phyloP scores from a whole-genome alignment of 805 yeast genomes.

The Sporopachydermia lactativora region DNA sequence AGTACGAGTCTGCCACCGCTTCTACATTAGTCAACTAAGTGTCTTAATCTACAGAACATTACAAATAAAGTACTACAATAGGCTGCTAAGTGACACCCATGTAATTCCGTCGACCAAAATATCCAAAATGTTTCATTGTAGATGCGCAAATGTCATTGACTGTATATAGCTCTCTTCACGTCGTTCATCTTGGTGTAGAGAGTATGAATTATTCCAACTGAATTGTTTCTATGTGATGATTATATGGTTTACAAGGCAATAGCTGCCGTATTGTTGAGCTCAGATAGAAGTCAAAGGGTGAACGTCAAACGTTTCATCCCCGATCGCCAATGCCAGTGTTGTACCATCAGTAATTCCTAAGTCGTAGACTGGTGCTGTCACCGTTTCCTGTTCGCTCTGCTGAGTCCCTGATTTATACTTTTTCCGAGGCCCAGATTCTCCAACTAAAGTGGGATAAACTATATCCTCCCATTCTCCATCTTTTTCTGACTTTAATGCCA shows the following conservation, averaged over 20 bases:
- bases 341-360: slow-evolving; percentile 16
- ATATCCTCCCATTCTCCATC: background rate
- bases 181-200: too few species aligned
- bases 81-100: too few species aligned
- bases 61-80: too few species aligned
- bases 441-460: background rate
- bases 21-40: slow-evolving; percentile 97
- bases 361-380: background rate
- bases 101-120: too few species aligned
- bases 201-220: too few species aligned
- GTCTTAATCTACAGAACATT: too few species aligned
- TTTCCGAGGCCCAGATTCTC: background rate
- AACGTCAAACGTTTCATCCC: background rate
- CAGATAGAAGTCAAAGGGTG: background rate
- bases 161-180: too few species aligned
- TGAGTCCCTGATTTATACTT: slow-evolving; percentile 1
- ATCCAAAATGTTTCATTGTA: too few species aligned
- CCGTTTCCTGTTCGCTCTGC: background rate
- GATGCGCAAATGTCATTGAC: too few species aligned
- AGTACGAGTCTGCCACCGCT: slow-evolving; percentile 99
- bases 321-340: slow-evolving; percentile 9
- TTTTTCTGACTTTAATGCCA: background rate
- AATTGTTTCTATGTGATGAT: too few species aligned
- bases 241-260: too few species aligned
- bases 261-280: slow-evolving; percentile 4